Conservation (phyloP, 805 yeast species). For the Saturnispora gosingensis region DNA sequence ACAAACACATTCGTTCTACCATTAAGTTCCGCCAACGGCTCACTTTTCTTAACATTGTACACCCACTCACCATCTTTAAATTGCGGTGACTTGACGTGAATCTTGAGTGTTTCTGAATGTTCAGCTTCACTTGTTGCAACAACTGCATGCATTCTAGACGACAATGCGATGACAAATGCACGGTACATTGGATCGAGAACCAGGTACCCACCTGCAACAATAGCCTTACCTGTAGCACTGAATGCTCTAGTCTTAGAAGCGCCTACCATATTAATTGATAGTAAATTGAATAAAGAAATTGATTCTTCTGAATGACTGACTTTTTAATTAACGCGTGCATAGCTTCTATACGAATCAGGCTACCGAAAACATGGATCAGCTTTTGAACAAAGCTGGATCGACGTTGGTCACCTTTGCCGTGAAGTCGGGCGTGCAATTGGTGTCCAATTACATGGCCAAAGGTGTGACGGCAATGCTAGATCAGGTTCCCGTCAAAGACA, state of each 20-base stretch:
- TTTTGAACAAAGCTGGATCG: slow-evolving; percentile 48
- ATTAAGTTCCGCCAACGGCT: slow-evolving; percentile 10
- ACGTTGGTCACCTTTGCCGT: slow-evolving; percentile 78
- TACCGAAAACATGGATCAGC: slow-evolving; percentile 29
- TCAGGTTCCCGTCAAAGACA: slow-evolving; percentile 45
- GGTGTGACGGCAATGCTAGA: slow-evolving; percentile 50
- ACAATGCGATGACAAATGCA: slow-evolving; percentile 78
- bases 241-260: slow-evolving; percentile 34
- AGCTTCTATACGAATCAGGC: not conserved
- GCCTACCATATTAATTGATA: not conserved
- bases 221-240: slow-evolving; percentile 94
- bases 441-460: slow-evolving; percentile 63
- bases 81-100: slow-evolving; percentile 65
- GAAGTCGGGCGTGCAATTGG: slow-evolving; percentile 64
- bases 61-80: slow-evolving; percentile 64
- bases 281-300: not conserved
- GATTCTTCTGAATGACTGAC: not conserved
- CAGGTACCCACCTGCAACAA: slow-evolving; percentile 89
- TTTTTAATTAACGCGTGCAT: slow-evolving; percentile 1
- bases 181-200: slow-evolving; percentile 71
- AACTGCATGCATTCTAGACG: slow-evolving; percentile 81
- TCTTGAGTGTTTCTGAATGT: slow-evolving; percentile 13
- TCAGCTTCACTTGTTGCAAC: not conserved
- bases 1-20: slow-evolving; percentile 60
- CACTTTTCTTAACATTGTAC: slow-evolving; percentile 29